A percentile compares a stretch with the other conserved stretches of the same genome.
Conservation (phyloP, 331 rosid genomes). For the Rhamnella rubrinervis region DNA sequence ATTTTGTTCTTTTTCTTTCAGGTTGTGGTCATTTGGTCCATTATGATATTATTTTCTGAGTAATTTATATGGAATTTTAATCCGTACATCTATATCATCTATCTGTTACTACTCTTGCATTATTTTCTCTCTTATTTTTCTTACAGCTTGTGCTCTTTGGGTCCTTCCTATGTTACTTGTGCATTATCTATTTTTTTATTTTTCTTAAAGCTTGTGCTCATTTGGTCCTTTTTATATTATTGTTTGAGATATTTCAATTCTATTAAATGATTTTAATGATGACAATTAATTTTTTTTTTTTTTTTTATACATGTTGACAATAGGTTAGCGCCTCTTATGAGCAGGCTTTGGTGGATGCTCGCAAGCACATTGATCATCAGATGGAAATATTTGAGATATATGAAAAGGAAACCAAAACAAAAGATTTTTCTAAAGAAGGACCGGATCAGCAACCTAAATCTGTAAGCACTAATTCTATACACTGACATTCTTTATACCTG, state of each 20-base stretch:
- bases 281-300: conserved; percentile 26
- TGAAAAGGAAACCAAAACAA: conserved; percentile 96
- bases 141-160: too few relatives aligned
- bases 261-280: conserved; percentile 21
- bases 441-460: conserved; percentile 97
- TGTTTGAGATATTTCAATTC: neutral
- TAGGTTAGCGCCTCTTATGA: conserved; percentile 99
- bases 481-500: neutral
- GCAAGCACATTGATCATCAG: conserved; percentile 89
- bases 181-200: neutral
- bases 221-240: neutral
- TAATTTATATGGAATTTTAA: too few relatives aligned
- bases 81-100: neutral
- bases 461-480: conserved; percentile 45
- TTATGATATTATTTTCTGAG: neutral
- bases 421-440: conserved; percentile 98
- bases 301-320: conserved; percentile 34
- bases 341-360: conserved; percentile 97
- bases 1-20: neutral
- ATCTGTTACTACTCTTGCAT: neutral
- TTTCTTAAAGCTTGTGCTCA: neutral
- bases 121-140: too few relatives aligned
- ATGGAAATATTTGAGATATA: conserved; percentile 97
- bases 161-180: too few relatives aligned
- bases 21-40: neutral